Evolutionary conservation across 371 early-diverging fungal genomes (phyloP).

Genomic region (Basidiobolus meristosporus): DNA sequence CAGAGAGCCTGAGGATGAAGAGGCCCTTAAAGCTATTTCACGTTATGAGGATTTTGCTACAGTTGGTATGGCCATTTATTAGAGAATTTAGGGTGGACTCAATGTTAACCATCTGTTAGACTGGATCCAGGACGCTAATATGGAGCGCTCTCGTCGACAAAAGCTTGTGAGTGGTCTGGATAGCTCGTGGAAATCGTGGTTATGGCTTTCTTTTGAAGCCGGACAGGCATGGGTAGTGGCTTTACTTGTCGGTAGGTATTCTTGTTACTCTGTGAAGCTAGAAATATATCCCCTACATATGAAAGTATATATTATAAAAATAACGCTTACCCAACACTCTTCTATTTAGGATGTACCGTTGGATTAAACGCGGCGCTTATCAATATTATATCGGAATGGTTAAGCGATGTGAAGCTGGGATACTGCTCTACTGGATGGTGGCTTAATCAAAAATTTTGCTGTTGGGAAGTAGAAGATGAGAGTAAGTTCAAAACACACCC

Average conservation of each 20-base stretch:
- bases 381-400: conserved; percentile 69
- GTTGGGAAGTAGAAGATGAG: conserved; percentile 56
- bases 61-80: neutral
- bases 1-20: no score
- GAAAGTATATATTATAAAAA: no score
- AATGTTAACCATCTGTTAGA: conserved; percentile 18
- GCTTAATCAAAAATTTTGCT: conserved; percentile 89
- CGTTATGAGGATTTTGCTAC: conserved; percentile 1
- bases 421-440: conserved; percentile 81
- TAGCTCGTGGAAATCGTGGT: conserved; percentile 30
- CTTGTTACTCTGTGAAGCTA: neutral
- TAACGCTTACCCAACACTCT: no score
- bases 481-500: conserved; percentile 30
- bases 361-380: conserved; percentile 69
- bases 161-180: conserved; percentile 19
- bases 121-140: conserved; percentile 76
- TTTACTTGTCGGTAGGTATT: conserved; percentile 36
- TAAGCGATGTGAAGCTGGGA: conserved; percentile 71
- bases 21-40: neutral
- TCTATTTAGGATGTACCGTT: conserved; percentile 39
- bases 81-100: neutral
- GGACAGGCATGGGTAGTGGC: conserved; percentile 79
- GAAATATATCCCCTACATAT: neutral
- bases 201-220: conserved; percentile 44
- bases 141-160: conserved; percentile 56